Conservation (phyloP, 345 rosid genomes). For the Tarenaya hassleriana region DNA sequence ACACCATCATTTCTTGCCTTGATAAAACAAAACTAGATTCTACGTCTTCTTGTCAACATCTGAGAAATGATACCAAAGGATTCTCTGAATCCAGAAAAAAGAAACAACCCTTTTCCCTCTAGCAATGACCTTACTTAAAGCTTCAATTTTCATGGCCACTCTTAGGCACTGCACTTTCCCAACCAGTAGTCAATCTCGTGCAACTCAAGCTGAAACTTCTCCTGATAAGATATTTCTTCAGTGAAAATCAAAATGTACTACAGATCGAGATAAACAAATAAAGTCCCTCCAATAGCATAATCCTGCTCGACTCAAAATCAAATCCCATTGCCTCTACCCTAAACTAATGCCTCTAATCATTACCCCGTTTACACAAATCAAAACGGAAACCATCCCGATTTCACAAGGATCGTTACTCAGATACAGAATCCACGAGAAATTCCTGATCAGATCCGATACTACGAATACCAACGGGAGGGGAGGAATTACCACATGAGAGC, state of each 20-base stretch:
- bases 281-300: background rate
- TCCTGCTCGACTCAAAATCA: background rate
- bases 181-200: background rate
- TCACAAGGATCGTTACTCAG: background rate
- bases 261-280: background rate
- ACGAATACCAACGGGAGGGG: background rate
- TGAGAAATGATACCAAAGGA: no score
- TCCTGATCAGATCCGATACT: background rate
- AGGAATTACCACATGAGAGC: constrained; percentile 73
- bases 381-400: background rate
- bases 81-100: no score
- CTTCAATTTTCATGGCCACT: no score
- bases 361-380: background rate
- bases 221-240: background rate
- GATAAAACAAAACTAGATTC: no score
- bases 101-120: no score
- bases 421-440: no score
- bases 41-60: no score
- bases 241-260: background rate
- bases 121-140: no score
- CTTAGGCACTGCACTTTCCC: no score
- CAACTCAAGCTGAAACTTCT: background rate
- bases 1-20: no score
- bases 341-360: background rate
- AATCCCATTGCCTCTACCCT: constrained; percentile 7